These are phyloP conservation scores for Solanum corneliomulleri DNA, from an alignment of 257 asterid species.

Conservation along the genomic window DNA sequence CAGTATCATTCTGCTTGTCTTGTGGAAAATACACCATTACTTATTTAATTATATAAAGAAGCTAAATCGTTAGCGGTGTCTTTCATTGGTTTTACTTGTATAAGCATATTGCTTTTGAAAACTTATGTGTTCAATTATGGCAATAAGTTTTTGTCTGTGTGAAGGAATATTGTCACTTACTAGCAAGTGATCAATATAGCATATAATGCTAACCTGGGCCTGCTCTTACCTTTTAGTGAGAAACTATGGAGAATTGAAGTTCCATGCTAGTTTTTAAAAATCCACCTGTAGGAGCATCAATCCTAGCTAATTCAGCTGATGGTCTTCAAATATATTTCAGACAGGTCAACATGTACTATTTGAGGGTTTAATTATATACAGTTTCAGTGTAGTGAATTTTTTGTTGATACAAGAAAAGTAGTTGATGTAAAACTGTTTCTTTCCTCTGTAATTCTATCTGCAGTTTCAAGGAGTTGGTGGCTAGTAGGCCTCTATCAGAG, in stretches of 20 bases:
- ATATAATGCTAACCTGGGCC: background rate
- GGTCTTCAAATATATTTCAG: background rate
- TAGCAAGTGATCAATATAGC: background rate
- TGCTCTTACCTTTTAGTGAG: background rate
- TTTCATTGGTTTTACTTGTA: background rate
- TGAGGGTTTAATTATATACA: background rate
- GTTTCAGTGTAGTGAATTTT: background rate
- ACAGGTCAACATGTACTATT: background rate
- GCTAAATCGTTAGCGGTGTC: background rate
- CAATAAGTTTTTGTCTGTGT: background rate
- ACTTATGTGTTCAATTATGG: background rate
- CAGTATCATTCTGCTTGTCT: background rate
- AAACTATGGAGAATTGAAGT: background rate
- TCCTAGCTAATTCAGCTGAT: background rate
- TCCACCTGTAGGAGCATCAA: background rate
- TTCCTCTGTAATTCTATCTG: background rate
- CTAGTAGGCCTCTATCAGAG: slow-evolving; percentile 79
- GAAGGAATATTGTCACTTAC: background rate
- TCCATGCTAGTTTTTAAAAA: background rate
- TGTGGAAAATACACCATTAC: background rate
- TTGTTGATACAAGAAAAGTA: background rate
- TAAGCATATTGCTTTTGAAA: background rate
- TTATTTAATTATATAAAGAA: background rate
- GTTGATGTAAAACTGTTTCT: background rate
- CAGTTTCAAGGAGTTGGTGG: slow-evolving; percentile 96